Conservation (phyloP, 176 grass and related monocot species). For the Triticum monococcum region DNA sequence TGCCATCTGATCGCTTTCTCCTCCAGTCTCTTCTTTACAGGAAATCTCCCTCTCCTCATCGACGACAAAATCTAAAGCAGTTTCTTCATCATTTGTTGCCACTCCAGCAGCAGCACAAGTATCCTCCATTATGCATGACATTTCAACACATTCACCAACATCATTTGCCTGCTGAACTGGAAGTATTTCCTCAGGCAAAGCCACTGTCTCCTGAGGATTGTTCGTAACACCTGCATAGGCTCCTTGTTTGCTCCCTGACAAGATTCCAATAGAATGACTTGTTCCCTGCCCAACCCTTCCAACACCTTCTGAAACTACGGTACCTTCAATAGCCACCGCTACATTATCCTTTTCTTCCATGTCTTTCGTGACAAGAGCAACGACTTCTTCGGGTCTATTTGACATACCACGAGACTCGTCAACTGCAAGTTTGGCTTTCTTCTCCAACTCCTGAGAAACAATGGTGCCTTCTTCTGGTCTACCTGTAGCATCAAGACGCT, state of each 20-base stretch:
- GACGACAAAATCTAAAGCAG: background rate
- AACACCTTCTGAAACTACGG: conserved; percentile 24
- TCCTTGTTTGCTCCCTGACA: background rate
- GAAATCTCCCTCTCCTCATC: conserved; percentile 7
- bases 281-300: background rate
- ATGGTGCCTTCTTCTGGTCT: conserved; percentile 17
- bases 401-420: background rate
- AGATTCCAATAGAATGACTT: conserved; percentile 18
- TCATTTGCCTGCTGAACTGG: conserved; percentile 14
- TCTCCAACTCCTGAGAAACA: background rate
- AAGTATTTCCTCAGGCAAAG: conserved; percentile 19
- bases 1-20: conserved; percentile 13
- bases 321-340: background rate
- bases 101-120: background rate
- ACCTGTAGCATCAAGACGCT: conserved; percentile 1
- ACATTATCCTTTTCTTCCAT: conserved; percentile 23
- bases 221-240: conserved; percentile 11
- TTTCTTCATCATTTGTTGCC: conserved; percentile 8
- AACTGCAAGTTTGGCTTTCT: conserved; percentile 10
- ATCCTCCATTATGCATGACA: conserved; percentile 9
- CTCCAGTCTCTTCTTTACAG: conserved; percentile 26
- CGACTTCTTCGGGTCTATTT: conserved; percentile 26
- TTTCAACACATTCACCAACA: background rate
- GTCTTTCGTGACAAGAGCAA: background rate
- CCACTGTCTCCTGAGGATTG: background rate